Evolutionary conservation across 2,329 filamentous ascomycete species (phyloP), one percentile per base, ranked within the genome.

Genomic region (Akanthomyces muscarius): DNA sequence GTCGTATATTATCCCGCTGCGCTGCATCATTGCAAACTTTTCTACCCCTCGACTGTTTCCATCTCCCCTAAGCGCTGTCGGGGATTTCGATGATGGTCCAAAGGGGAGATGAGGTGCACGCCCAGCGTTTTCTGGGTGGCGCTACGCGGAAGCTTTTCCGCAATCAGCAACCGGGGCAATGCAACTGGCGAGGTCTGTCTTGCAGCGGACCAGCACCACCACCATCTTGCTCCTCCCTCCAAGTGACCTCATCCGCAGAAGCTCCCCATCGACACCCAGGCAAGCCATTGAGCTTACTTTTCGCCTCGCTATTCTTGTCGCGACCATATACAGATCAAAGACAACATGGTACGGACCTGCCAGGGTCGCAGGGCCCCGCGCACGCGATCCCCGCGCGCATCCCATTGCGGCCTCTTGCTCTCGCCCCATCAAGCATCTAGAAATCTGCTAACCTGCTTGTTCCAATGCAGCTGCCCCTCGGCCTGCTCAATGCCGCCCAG

Each of bases 401-500:
- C 16, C 53, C 25, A 56, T 18, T 7, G 54, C 41, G 4, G 3
- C 28, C 5, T 6, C 30, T 45, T 48, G 30, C 54, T 50, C 6
- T 8, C 48, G 23, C 48, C 28, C 21, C 21, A 41, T 38, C 23
- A 18, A 30, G 23, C 33, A 21, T 30, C 18, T 18, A 1, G 25
- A 21, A 13, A 61, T 38, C 64, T 63, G 69, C 73, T 75, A 66
- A 71, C 69, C 13, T 25, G 53, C 51, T 44, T 38, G 50, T 54
- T 36, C 25, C 23, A 60, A 41, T 42, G 28, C 68, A 90, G 87
- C 76, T 90, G 68, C 87, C 87, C 68, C 83, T 90, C 75, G 92
- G 93, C 73, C 88, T 99, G 57, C 85, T 99, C 66, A 98, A 91
- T 72, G 94, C 94, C 71, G 93, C 95, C 68, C 93, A 97, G 82